A percentile compares a stretch with the other conserved stretches of the same genome.
Evolutionary conservation across 2,329 filamentous ascomycete species (phyloP).

Genomic region (Pseudophaeomoniella oleicola): DNA sequence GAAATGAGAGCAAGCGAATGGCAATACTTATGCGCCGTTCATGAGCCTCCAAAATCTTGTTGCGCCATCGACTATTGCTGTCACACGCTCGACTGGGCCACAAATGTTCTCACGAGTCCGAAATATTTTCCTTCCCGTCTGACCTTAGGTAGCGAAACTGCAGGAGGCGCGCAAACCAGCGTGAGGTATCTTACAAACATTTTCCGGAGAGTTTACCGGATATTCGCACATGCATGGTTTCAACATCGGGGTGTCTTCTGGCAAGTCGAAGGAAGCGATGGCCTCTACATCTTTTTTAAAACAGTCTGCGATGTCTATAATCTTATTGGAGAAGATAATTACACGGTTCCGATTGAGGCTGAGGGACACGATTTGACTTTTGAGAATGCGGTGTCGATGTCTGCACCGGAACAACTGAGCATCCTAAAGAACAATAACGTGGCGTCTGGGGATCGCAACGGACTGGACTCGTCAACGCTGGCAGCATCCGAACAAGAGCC

Average conservation of each 20-base stretch:
- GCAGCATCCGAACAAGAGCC: slow-evolving; percentile 14
- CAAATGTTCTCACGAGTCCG: slow-evolving; percentile 81
- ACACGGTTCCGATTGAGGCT: slow-evolving; percentile 85
- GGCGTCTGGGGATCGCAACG: slow-evolving; percentile 4
- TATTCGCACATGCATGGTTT: slow-evolving; percentile 98
- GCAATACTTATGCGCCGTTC: slow-evolving; percentile 97
- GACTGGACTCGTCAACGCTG: slow-evolving; percentile 1
- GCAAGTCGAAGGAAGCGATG: slow-evolving; percentile 80
- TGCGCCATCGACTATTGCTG: slow-evolving; percentile 99
- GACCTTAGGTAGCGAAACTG: slow-evolving; percentile 34
- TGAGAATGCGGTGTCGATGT: slow-evolving; percentile 3
- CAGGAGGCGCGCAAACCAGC: slow-evolving; percentile 20
- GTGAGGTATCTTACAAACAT: slow-evolving; percentile 73
- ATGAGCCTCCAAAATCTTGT: slow-evolving; percentile 91
- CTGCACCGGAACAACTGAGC: slow-evolving; percentile 1
- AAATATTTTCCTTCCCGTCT: slow-evolving; percentile 91
- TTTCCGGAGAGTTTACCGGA: slow-evolving; percentile 83
- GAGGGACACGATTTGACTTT: slow-evolving; percentile 57
- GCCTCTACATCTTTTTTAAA: slow-evolving; percentile 93
- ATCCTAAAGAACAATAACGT: not conserved
- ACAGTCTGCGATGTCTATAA: slow-evolving; percentile 87
- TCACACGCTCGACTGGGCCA: slow-evolving; percentile 95
- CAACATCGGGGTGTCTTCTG: slow-evolving; percentile 92
- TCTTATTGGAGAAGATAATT: slow-evolving; percentile 82
- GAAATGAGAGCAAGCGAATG: slow-evolving; percentile 98